Evolutionary conservation across 1,284 basidiomycete species (phyloP).

Genomic region (Cronartium ribicola): DNA sequence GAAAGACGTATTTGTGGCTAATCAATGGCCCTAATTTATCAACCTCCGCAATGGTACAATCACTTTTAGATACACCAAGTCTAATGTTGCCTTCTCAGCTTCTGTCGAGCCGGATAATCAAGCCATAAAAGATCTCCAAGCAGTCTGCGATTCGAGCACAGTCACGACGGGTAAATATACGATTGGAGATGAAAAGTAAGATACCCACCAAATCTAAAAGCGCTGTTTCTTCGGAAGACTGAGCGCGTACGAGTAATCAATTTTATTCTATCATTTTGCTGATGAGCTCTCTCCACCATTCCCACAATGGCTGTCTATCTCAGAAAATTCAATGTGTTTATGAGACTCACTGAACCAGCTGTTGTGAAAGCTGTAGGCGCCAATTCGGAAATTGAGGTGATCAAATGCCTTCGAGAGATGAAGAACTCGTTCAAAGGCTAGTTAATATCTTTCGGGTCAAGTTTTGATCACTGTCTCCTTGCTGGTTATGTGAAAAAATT

Average conservation of each 20-base stretch:
- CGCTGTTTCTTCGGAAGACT: background rate
- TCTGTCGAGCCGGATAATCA: slow-evolving; percentile 64
- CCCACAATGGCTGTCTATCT: background rate
- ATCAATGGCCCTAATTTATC: slow-evolving; percentile 3
- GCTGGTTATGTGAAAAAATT: no score
- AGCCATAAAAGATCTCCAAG: slow-evolving; percentile 59
- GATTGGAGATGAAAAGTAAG: slow-evolving; percentile 69
- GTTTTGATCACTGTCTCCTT: no score
- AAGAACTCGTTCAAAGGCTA: slow-evolving; percentile 29
- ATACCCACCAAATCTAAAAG: no score
- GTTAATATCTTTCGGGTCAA: no score
- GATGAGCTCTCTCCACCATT: background rate
- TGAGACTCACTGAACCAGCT: slow-evolving; percentile 55
- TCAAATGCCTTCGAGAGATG: slow-evolving; percentile 31
- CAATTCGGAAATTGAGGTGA: slow-evolving; percentile 24
- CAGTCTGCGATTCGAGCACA: slow-evolving; percentile 58
- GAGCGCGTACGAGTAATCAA: background rate
- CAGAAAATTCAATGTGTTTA: slow-evolving; percentile 71
- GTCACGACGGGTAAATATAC: slow-evolving; percentile 72
- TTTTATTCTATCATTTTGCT: background rate
- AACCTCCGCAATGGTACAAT: slow-evolving; percentile 15
- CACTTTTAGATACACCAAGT: slow-evolving; percentile 46
- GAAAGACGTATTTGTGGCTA: slow-evolving; percentile 49
- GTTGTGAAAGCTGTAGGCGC: slow-evolving; percentile 34
- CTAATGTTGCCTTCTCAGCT: slow-evolving; percentile 51